Evolutionary conservation across 148 eudicot species (phyloP), one percentile per base, ranked within the genome.

Genomic region (Chenopodium quinoa): DNA sequence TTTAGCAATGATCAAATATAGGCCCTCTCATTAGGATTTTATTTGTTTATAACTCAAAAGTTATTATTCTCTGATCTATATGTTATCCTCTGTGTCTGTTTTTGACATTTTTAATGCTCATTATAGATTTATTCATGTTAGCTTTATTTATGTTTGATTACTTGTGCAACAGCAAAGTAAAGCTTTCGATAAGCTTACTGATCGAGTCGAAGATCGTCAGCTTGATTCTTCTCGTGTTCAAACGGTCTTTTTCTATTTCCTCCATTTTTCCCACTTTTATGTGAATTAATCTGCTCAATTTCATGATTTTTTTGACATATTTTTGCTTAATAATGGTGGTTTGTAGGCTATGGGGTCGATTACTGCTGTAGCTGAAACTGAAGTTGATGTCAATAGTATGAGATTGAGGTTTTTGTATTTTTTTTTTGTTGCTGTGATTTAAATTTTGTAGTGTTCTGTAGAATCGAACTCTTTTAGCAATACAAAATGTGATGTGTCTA

Each of bases 201-300:
- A 96, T 79, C 97, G 92, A 64, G 97, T 92, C 78, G 98, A 96
- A 81, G 99, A 96, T 84, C 97, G 97, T 46, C 98, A 96, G 87
- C 97, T 94, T 56, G 93, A 94, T 80, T 94, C 98, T 77, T 87
- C 98, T 37, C 91, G 98, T 71, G 98, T 94, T 73, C 97, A 94
- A 84, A 92, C 91, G 90, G 97, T 93, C 40, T 52, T 4, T 2
- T 31, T 23, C 22, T 23, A 9, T 20, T 47, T 37, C 46, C n/a
- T 71, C 62, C 62, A 14, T 13, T 17, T 17, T 17, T 17, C 20
- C 62, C 62, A 4, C 4, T 77, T 78, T 52, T 54, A 1, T 34
- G 16, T 4, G 4, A 19, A 10, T 68, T 29, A n/a, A n/a, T 85
- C 29, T 27, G 29, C 29, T 27, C 29, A 27, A 27, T 27, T 27